Conservation (phyloP, 2,329 filamentous ascomycete species). For the Tothia fuscella region DNA sequence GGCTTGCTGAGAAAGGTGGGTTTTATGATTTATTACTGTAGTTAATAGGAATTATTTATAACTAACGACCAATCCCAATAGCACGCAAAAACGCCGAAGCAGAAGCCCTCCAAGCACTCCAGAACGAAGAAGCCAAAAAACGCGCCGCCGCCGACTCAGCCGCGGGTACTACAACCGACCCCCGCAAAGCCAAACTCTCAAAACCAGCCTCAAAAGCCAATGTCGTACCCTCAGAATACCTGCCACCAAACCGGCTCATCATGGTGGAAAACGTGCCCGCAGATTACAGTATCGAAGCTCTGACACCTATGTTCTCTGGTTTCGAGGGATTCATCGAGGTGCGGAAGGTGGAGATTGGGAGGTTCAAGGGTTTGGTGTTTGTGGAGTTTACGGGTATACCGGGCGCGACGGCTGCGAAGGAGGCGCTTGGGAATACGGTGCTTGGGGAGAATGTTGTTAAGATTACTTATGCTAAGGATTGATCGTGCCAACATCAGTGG, state of each 20-base stretch:
- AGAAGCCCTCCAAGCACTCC: conserved; percentile 41
- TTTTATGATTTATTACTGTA: not conserved
- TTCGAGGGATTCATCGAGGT: conserved; percentile 95
- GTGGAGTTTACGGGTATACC: conserved; percentile 90
- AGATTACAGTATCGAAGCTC: conserved; percentile 67
- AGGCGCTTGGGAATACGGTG: conserved; percentile 76
- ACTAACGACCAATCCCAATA: conserved; percentile 20
- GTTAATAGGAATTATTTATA: not conserved
- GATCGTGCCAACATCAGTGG: too few relatives aligned
- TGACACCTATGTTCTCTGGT: conserved; percentile 70
- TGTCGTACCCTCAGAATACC: conserved; percentile 91
- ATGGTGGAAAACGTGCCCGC: conserved; percentile 89
- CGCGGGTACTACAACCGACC: conserved; percentile 35
- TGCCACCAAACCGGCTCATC: conserved; percentile 93
- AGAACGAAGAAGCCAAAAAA: conserved; percentile 7
- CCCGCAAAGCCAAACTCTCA: conserved; percentile 59
- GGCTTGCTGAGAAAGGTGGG: conserved; percentile 80
- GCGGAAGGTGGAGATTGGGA: conserved; percentile 68
- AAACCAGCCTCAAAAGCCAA: conserved; percentile 57
- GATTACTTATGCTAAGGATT: conserved; percentile 74
- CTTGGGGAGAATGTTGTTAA: conserved; percentile 74
- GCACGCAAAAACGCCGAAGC: conserved; percentile 64
- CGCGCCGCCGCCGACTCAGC: conserved; percentile 23
- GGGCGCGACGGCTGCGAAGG: conserved; percentile 85
- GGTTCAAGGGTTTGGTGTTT: conserved; percentile 68